phyloP scores from a whole-genome alignment of 2,329 filamentous ascomycete species.

The Beauveria medogensis region DNA sequence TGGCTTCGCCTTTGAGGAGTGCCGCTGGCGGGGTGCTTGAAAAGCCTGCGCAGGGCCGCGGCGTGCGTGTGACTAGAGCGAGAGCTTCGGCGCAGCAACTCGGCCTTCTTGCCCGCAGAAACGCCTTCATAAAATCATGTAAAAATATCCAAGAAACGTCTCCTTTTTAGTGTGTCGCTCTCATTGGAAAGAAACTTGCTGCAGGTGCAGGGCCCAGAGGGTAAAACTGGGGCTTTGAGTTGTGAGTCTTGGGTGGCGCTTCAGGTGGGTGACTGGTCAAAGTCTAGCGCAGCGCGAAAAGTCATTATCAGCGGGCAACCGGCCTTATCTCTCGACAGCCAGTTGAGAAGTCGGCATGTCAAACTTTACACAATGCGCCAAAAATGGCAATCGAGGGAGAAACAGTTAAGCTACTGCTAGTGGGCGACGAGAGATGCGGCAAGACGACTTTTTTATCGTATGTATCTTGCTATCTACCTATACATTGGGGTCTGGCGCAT shows the following conservation, averaged over 20 bases:
- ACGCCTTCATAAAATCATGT: slow-evolving; percentile 6
- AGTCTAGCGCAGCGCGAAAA: not conserved
- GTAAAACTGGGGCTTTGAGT: slow-evolving; percentile 7
- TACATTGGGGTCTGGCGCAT: not conserved
- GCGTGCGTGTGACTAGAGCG: not conserved
- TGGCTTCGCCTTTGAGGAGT: slow-evolving; percentile 13
- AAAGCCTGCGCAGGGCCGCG: not conserved
- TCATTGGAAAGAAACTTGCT: slow-evolving; percentile 2
- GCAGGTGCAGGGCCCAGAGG: not conserved
- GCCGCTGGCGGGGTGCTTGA: not conserved
- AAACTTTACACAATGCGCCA: slow-evolving; percentile 4
- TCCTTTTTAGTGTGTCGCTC: not conserved
- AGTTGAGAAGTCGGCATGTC: not conserved
- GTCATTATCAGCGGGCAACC: slow-evolving; percentile 1
- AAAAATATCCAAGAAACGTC: not conserved
- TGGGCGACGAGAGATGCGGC: slow-evolving; percentile 52
- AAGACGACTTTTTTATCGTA: slow-evolving; percentile 57
- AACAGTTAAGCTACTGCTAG: slow-evolving; percentile 44
- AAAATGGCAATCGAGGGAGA: slow-evolving; percentile 35
- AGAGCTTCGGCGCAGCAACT: not conserved
- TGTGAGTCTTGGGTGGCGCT: not conserved
- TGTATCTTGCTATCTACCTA: slow-evolving; percentile 22
- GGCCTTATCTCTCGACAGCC: slow-evolving; percentile 3
- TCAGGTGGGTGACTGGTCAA: not conserved
- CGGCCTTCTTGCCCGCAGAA: slow-evolving; percentile 2